Base-by-base conservation (phyloP, 2,329 filamentous ascomycete species). In the Cordyceps tenuipes region DNA sequence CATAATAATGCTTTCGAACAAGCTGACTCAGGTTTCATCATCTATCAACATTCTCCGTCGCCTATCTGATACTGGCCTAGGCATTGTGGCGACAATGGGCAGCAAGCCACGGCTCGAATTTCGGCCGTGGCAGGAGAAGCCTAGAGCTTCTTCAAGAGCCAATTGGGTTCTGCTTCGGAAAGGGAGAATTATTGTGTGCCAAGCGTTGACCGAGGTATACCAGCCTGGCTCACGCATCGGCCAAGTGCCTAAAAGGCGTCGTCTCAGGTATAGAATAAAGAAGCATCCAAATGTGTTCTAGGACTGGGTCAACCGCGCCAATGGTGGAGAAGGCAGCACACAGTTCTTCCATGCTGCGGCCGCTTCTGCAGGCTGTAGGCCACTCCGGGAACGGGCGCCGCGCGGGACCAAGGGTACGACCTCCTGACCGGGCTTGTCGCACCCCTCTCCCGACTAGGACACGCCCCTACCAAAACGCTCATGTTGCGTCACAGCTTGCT, bases 291-390 rank as follows among this genome's bases (percentile, higher is more conserved):
- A 52, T 49, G n/a, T 34, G 34, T 58, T 58, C 56, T 58, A 44
- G 43, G 52, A 36, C 58, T 57, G 46, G 41, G 43, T 31, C 47
- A 58, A 55, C 43, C 53, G 31, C 53, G 53, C 62, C 62, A 63
- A 36, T 39, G 49, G 57, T 59, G 57, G 57, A 53, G 57, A 52
- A 46, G 13, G 48, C 56, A 62, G 63, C 69, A 69, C 68, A 67
- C 63, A 64, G 66, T 65, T 68, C 61, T 66, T 72, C 71, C 70
- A 68, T 70, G 62, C 71, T 74, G 72, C 72, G 72, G 72, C 72
- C 72, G 66, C 61, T 66, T 72, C 71, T 74, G 71, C 71, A 70
- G 68, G 72, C 71, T 69, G 67, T 67, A 66, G 64, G 61, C 52
- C 60, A 61, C 44, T 51, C 66, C 70, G 70, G 70, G 67, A 69